These are phyloP conservation scores for Kalaharituber pfeilii DNA, from an alignment of 2,329 filamentous ascomycete species.

Conservation along the genomic window DNA sequence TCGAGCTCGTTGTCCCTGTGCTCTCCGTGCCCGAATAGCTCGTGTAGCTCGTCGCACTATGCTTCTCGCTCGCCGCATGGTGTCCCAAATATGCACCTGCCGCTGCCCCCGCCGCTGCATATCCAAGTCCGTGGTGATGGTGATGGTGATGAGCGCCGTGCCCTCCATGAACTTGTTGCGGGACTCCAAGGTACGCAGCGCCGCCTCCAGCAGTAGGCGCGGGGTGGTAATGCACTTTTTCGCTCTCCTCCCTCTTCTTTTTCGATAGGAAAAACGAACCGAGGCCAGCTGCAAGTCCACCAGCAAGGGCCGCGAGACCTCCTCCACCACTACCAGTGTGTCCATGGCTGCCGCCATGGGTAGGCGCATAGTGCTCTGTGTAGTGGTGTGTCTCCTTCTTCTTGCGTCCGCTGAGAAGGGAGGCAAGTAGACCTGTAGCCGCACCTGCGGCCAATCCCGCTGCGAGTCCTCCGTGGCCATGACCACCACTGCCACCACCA, in stretches of 20 bases:
- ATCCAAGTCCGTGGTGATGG: slow-evolving; percentile 12
- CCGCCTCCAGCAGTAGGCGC: slow-evolving; percentile 4
- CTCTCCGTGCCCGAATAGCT: slow-evolving; percentile 5
- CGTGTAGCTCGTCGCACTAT: slow-evolving; percentile 9
- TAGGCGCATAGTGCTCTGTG: slow-evolving; percentile 10
- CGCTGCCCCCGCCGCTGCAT: background rate
- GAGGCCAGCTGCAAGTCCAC: background rate
- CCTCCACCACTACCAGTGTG: slow-evolving; percentile 5
- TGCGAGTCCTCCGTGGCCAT: slow-evolving; percentile 9
- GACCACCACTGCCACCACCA: slow-evolving; percentile 6
- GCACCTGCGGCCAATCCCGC: slow-evolving; percentile 10
- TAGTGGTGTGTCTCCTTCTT: slow-evolving; percentile 10
- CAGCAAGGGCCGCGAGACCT: slow-evolving; percentile 4
- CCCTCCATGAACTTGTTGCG: slow-evolving; percentile 13
- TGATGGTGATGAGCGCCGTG: slow-evolving; percentile 9
- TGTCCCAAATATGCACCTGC: slow-evolving; percentile 1
- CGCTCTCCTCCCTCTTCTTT: slow-evolving; percentile 4
- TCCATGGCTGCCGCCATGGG: slow-evolving; percentile 3
- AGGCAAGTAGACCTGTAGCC: slow-evolving; percentile 8
- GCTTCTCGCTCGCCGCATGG: slow-evolving; percentile 7
- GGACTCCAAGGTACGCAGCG: slow-evolving; percentile 16
- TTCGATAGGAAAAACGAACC: slow-evolving; percentile 3
- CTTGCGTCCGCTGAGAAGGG: slow-evolving; percentile 3
- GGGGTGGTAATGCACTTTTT: background rate
- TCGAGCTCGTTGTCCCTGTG: background rate